phyloP scores from a whole-genome alignment of 768 basidiomycete genomes.

The Ramaria sp. region DNA sequence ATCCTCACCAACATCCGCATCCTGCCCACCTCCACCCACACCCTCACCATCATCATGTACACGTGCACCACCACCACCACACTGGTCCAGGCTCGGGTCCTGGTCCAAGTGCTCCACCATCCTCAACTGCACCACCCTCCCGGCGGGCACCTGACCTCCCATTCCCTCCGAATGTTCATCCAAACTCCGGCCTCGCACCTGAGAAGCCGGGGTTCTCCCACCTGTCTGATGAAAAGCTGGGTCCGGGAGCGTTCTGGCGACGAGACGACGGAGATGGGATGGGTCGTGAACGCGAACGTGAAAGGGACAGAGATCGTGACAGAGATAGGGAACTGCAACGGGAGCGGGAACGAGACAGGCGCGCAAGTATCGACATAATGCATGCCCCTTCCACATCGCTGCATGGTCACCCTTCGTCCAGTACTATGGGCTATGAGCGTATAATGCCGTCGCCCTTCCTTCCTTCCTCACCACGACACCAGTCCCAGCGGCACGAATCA shows the following conservation, averaged over 20 bases:
- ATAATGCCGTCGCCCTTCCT: constrained; percentile 1
- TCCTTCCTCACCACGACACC: background rate
- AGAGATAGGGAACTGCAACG: background rate
- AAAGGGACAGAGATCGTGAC: constrained; percentile 3
- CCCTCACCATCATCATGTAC: constrained; percentile 8
- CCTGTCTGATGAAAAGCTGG: background rate
- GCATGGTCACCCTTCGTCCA: background rate
- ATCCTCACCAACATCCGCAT: constrained; percentile 12
- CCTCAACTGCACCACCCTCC: background rate
- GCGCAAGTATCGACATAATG: background rate
- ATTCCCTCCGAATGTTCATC: background rate
- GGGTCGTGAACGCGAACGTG: background rate
- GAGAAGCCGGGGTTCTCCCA: background rate
- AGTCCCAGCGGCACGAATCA: background rate
- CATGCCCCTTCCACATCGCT: background rate
- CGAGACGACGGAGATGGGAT: background rate
- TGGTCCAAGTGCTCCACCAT: background rate
- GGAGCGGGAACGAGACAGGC: constrained; percentile 3
- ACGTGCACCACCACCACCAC: constrained; percentile 9
- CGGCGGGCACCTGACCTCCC: background rate
- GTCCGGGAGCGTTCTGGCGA: constrained; percentile 2
- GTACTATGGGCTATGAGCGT: constrained; percentile 5
- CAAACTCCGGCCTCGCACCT: background rate
- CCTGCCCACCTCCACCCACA: constrained; percentile 4
- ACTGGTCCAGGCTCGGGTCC: constrained; percentile 1